Base-by-base conservation (phyloP, 75 land plant species). In the Cryptomeria japonica region DNA sequence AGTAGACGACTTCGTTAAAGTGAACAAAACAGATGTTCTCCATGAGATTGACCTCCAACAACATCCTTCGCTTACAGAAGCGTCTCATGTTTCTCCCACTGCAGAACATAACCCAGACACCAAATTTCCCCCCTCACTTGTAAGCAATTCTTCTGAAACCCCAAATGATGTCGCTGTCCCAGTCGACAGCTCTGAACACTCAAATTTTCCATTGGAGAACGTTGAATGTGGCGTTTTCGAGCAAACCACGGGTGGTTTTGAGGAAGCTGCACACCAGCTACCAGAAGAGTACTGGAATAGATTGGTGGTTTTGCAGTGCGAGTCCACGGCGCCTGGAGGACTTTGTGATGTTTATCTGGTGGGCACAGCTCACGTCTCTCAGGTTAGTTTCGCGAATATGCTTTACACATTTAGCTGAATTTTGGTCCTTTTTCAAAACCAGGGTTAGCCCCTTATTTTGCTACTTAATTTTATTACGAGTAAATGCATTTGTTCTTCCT, bases 321-420 rank as follows among this genome's bases (percentile, higher is more conserved):
- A 95, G 3, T 94, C 98, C 14, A 64, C 91, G 39, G 97, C 92
- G 13, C 93, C 91, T 2, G 95, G 95, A 55, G 96, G 95, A 34
- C 9, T 41, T 46, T 96, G 96, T 89, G 89, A 88, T 58, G 96
- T 97, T 39, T 94, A 90, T 87, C 39, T 97, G 76, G 93, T 97
- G 36, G 99, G 99, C 16, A 97, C 99, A 15, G 96, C 97, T 42
- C 99, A 96, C 83, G 97, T 97, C 73, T 97, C 99, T 25, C 84
- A 94, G 99, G 99, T 96, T 80, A 84, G 64, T 87, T 8, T 38
- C 28, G 13, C 84, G 14, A 11, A 15, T 64, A 0, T 25, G 28
- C 28, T 6, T 8, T 64, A 28, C 31, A 64, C 28, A 64, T 64
- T 64, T 64, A 51, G 16, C 16, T 51, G 1, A 25, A 64, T 64